Evolutionary conservation across 2,329 filamentous ascomycete species (phyloP), one percentile per base, ranked within the genome.

Genomic region (Alternaria brassicicola): DNA sequence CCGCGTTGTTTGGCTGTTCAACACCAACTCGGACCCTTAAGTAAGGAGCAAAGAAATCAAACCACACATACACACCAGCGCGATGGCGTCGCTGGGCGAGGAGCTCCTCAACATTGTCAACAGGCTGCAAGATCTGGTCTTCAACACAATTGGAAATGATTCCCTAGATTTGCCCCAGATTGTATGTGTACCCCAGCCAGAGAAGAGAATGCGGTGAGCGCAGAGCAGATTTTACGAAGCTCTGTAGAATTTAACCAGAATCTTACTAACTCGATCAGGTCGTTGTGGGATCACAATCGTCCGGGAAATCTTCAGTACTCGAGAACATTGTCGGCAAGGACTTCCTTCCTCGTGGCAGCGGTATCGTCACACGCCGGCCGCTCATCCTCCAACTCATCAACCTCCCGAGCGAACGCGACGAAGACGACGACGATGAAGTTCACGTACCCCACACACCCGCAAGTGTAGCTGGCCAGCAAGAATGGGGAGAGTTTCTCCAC

Each of bases 91-190:
- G 74, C 88, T 99, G 73, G 94, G 95, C 76, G 95, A 99, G 80
- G 93, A 99, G 81, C 84, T 99, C 80, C 87, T 99, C 78, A 88
- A 87, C 70, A 96, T 93, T 66, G 95, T 99, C 82, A 99, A 99
- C 85, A 96, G 96, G 84, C 85, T 99, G 74, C 95, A 99, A 81
- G 95, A 98, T 80, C 82, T 99, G 75, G 95, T 99, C 75, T 99
- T 99, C 84, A 99, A 99, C 82, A 99, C 95, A 69, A 99, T 99
- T 79, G 95, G 95, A 80, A 98, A 93, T 83, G 95, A 99, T 80
- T 98, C 94, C 52, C 86, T 99, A 61, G 95, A 99, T 80, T 84
- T 99, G 57, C 95, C 95, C 58, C 95, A 99, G 82, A 99, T 99
- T 85, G 95, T 97, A 88, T 83, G 95, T 97, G 87, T 76, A 51